Evolutionary conservation across 768 basidiomycete species (phyloP), one percentile per base, ranked within the genome.

Genomic region (Sistotremastrum suecicum): DNA sequence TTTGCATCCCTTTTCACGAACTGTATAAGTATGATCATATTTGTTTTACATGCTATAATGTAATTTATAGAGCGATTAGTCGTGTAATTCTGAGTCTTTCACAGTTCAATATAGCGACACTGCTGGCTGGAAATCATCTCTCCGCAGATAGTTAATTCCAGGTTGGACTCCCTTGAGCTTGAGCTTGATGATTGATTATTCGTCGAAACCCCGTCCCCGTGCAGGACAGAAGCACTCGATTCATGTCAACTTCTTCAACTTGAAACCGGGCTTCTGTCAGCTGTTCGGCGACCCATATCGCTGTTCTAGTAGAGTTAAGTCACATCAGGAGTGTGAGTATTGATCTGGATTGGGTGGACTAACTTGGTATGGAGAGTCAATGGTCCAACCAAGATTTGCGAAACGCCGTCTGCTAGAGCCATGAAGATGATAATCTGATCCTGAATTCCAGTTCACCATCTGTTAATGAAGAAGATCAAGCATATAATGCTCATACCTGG

Each of bases 401-500:
- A 85, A 29, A 53, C 68, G 3, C 82, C 82, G 42, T 76, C 60
- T 6, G 83, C 82, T 11, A 87, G 66, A 6, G 81, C 81, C 63
- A 86, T 74, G 55, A 84, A 78, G 35, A 86, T 72, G 40, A 86
- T 75, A 12, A 86, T 78, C 55, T 87, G 84, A 58, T 88, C 85
- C 67, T 84, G 67, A 11, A 69, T 7, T 8, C 20, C 20, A 10
- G 31, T 33, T 28, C n/a, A 5, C 9, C 39, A 34, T 32, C 64
- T 42, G 29, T 43, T 29, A 31, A 37, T 31, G 37, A 37, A 10
- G 41, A 40, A 30, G 38, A 45, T 4, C 10, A 31, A 37, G 10
- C 34, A 47, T 8, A 34, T 35, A 0, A 48, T 30, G 11, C n/a
- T 50, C 57, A 32, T 29, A 74, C 77, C 69, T 83, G 73, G 53